These are phyloP conservation scores for Curvularia sp. DNA, from an alignment of 2,329 filamentous ascomycete species.

Conservation along the genomic window DNA sequence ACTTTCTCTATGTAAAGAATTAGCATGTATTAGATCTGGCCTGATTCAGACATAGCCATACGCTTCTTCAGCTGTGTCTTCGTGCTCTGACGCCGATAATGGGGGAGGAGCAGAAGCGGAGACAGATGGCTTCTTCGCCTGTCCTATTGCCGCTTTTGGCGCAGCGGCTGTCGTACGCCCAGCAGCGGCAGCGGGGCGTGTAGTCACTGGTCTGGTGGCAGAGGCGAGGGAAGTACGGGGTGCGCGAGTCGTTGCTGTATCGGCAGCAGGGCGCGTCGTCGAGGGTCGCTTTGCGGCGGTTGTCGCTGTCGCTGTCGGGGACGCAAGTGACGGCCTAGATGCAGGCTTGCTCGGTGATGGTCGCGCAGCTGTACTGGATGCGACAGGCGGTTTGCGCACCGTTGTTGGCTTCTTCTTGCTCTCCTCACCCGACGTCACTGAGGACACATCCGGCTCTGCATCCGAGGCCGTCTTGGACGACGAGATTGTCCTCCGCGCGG, in stretches of 20 bases:
- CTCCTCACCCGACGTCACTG: conserved; percentile 48
- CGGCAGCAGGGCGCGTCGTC: conserved; percentile 36
- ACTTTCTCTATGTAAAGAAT: conserved; percentile 23
- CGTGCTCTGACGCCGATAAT: conserved; percentile 14
- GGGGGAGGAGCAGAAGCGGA: conserved; percentile 24
- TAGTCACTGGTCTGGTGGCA: conserved; percentile 30
- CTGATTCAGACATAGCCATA: neutral
- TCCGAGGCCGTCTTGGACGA: conserved; percentile 36
- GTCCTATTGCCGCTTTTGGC: conserved; percentile 32
- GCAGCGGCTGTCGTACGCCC: conserved; percentile 29
- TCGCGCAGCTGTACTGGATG: conserved; percentile 29
- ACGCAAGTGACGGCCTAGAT: conserved; percentile 5
- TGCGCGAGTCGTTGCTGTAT: conserved; percentile 33
- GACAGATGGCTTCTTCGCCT: conserved; percentile 43
- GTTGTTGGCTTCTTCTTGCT: conserved; percentile 41
- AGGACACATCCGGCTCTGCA: conserved; percentile 45
- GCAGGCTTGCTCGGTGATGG: conserved; percentile 37
- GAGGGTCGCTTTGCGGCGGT: conserved; percentile 40
- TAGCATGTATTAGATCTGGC: neutral
- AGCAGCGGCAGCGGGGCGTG: conserved; percentile 36
- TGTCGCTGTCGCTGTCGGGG: conserved; percentile 25
- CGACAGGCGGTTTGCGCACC: conserved; percentile 36
- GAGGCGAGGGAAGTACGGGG: conserved; percentile 42
- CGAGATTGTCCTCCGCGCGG: conserved; percentile 33
- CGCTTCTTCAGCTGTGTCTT: conserved; percentile 18